Evolutionary conservation across 2,329 filamentous ascomycete species (phyloP), one percentile per base, ranked within the genome.

Genomic region (Hymenoscyphus occultus): DNA sequence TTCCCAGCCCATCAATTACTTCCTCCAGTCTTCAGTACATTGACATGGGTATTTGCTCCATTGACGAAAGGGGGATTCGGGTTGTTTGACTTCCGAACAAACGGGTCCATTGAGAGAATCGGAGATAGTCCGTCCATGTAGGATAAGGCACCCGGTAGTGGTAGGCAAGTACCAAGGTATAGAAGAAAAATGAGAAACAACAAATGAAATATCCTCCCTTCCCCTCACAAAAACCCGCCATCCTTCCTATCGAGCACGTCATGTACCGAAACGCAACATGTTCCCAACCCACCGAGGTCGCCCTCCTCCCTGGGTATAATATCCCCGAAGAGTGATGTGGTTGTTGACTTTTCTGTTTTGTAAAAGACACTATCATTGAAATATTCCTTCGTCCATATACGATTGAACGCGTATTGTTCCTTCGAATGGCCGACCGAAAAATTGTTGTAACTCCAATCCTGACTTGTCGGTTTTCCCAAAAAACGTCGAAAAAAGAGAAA

Each of bases 391-490:
- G 48, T 22, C 48, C 10, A 10, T 19, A 19, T 28, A 28, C 48
- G 19, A 54, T 54, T 14, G 19, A 22, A 54, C 19, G 22, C 51
- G 56, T n/a, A 56, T 63, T 51, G 42, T 51, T 59, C 51, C 39
- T 35, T 31, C 39, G 5, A 19, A 56, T n/a, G 16, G 39, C 42
- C 56, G 22, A 54, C 62, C 31, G 22, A 60, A 64, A 56, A 54
- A 14, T 54, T 54, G 48, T 28, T 56, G 12, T 39, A 57, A 65
- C 65, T 65, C 60, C 58, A 62, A 64, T 58, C 61, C 62, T 65
- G 40, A 39, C 35, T 32, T 57, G 56, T 57, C 56, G 56, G 31
- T 9, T 35, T 57, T 57, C 56, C 48, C 28, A 57, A 57, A 22
- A 57, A 35, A 57, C 28, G 48, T 28, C 48, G 48, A 28, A 9